Percentiles rank a stretch among this genome's conserved stretches.
These are phyloP conservation scores for Penicillium sp. DNA, from an alignment of 2,329 filamentous ascomycete species.

Conservation along the genomic window DNA sequence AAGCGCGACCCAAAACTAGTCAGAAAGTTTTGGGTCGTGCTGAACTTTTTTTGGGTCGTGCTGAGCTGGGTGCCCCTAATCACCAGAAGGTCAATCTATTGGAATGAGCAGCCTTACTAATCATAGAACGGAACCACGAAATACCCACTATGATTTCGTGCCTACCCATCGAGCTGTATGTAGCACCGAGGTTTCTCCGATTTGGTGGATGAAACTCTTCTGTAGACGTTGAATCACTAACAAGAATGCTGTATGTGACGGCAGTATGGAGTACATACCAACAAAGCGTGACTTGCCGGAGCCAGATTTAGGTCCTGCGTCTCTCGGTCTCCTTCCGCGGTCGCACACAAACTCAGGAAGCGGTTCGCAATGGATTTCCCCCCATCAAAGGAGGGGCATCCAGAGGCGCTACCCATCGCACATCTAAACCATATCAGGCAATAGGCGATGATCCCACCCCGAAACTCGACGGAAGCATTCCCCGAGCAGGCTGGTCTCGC, in stretches of 20 bases:
- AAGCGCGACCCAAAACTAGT: no score
- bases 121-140: not conserved
- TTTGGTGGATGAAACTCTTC: not conserved
- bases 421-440: not conserved
- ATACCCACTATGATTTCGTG: not conserved
- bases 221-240: not conserved
- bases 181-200: not conserved
- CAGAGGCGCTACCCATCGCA: not conserved
- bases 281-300: not conserved
- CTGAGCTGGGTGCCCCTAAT: no score
- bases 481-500: constrained; percentile 1
- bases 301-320: not conserved
- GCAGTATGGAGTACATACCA: no score
- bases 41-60: no score
- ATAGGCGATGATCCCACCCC: not conserved
- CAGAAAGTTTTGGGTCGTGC: no score
- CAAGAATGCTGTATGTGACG: not conserved
- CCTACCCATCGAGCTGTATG: not conserved
- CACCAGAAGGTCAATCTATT: not conserved
- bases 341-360: not conserved
- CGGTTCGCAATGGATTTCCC: not conserved
- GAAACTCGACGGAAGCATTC: not conserved
- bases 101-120: not conserved
- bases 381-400: not conserved
- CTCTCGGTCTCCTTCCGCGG: not conserved